Base-by-base conservation (phyloP, 192 early-diverging fungal species). In the Backusella macrospora region DNA sequence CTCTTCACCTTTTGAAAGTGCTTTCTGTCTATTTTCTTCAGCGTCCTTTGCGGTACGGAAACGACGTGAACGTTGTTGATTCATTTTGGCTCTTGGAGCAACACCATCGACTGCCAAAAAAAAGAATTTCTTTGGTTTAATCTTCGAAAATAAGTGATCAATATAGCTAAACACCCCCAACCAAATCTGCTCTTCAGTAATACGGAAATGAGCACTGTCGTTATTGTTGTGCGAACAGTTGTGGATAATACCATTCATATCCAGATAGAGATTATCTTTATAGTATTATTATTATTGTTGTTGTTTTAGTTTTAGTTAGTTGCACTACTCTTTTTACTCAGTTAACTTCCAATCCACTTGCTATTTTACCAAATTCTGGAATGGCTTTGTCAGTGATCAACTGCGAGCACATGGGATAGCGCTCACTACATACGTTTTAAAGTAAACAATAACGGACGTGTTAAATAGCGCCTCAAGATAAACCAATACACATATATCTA, bases 181-280 rank as follows among this genome's bases (percentile, higher is more conserved):
- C 78, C 95, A 99, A 72, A 97, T 98, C 84, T 97, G 91, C 73
- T 93, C 93, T 80, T 99, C 97, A 2, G 96, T 94, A 34, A 96
- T 87, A 45, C 95, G 88, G 73, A 95, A 96, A 65, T 94, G 90
- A 4, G 88, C 90, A 81, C 95, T 92, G 74, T 87, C 88, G 72
- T 96, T 94, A 80, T 98, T 97, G 21, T 94, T 91, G 78, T 97
- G 95, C 34, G 94, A 94, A 83, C 96, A 99, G 76, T 95, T 93
- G 81, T 98, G 98, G 80, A 99, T 95, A 70, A 99, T 96, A 40
- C 98, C 98, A 79, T 99, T 99, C 96, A 99, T 97, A 76, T 99
- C 97, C 85, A 99, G 85, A 74, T 99, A 99, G 59, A 99, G 86
- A 77, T 98, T 98, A 84, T 98, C 96, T 88, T 86, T 2, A 13